Base-by-base conservation (phyloP, 306 rosid species). In the Rosa persica region DNA sequence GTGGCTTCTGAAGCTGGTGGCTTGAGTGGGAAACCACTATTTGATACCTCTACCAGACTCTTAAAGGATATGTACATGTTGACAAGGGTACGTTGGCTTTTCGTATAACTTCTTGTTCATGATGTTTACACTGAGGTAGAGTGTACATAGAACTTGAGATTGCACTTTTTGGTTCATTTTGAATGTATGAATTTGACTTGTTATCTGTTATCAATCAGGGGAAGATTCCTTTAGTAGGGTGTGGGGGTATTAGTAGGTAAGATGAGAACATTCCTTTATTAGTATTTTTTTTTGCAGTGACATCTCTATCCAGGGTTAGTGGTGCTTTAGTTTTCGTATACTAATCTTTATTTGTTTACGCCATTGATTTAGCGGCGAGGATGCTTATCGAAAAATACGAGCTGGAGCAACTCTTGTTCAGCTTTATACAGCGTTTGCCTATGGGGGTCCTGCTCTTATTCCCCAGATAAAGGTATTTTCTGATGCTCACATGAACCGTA, bases 21-120 rank as follows among this genome's bases (percentile, higher is more conserved):
- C 57, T 83, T 95, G 82, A 95, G 99, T 91, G 99, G 99, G 89
- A 95, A 87, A 89, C 99, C 99, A 79, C 97, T 95, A 70, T 87
- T 93, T 58, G 52, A 81, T 81, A 84, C 80, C 62, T 91, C 99
- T 49, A 95, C 99, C 83, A 72, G 84, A 71, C 69, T 89, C 76
- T 84, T 95, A 85, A 93, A 89, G 88, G 93, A 91, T 64, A 93
- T 93, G 99, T 95, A 91, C 82, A 61, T 76, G 78, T 89, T 95
- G 91, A 95, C 99, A 12, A 91, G 89, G 98, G 98, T 93, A 90
- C 34, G 88, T 64, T 66, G 78, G 61, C 82, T 70, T 67, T 76
- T 75, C 64, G 10, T 66, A 49, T 19, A 70, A 48, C 44, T 43
- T 55, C n/a, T 66, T 58, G 58, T 55, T 49, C 60, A 38, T 57